Base-by-base conservation (phyloP, 331 rosid genomes). In the Erythrophleum ivorense region DNA sequence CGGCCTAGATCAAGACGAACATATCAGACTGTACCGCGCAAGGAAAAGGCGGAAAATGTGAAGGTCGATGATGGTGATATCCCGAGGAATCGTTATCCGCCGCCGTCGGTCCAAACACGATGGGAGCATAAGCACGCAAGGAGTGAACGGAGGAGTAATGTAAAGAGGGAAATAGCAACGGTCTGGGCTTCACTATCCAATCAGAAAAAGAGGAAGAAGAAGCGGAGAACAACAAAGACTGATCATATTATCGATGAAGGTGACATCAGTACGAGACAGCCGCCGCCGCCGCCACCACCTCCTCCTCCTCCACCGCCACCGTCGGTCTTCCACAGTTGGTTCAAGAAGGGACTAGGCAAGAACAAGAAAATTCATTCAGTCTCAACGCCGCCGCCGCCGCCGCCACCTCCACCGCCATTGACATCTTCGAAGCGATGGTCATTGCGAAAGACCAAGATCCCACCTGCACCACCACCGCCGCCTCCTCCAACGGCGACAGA, bases 121-220 rank as follows among this genome's bases (percentile, higher is more conserved):
- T 73, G 88, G 74, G 96, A 95, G 80, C 81, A 79, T 40, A 90
- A 77, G 45, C 71, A 72, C 33, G 83, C 73, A 15, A 91, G 81
- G 86, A 78, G 66, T 11, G 93, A 84, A 54, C 83, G 91, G 38
- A 89, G 80, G 84, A 93, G 92, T 54, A 87, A 84, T 63, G 97
- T 88, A 76, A 95, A 89, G 84, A 92, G 88, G 73, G 98, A 95
- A 81, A 88, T 95, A 78, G 91, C 92, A 0, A 89, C 80, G 91
- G 94, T 88, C 71, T 89, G 91, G 86, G 86, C 91, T 72, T 91
- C 97, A 7, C 85, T 95, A 19, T 89, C 91, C 40, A 89, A 83
- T 5, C 90, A 85, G 84, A 85, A 80, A 62, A 93, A 88, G 83
- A 76, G 86, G 77, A 93, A 88, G 87, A 93, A 74, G 85, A 88